These are phyloP conservation scores for Magnolia sinica DNA, from an alignment of 164 flowering plant genomes.

Conservation along the genomic window DNA sequence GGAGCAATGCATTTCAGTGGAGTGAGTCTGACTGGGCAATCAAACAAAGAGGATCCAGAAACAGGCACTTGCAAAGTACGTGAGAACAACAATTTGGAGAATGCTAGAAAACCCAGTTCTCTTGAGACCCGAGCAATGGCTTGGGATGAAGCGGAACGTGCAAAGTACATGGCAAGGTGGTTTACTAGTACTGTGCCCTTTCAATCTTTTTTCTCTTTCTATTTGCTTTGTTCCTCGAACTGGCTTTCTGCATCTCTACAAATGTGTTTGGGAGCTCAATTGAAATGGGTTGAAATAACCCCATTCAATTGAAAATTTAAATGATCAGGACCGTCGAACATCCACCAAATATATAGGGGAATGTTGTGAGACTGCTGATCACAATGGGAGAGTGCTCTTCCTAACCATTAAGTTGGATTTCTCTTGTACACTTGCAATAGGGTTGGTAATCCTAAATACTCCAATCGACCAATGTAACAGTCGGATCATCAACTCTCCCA, in stretches of 20 bases:
- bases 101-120: conserved; percentile 36
- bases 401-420: no score
- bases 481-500: no score
- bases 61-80: conserved; percentile 12
- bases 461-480: no score
- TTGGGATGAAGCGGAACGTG: conserved; percentile 98
- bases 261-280: background rate
- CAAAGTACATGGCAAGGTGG: conserved; percentile 91
- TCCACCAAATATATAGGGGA: no score
- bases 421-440: no score
- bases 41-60: conserved; percentile 33
- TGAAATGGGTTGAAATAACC: background rate
- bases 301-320: background rate
- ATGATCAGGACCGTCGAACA: no score
- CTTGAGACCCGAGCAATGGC: conserved; percentile 76
- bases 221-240: background rate
- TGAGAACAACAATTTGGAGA: conserved; percentile 28
- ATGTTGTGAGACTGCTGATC: no score
- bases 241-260: background rate
- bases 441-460: no score
- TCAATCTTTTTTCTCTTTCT: background rate
- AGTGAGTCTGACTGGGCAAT: conserved; percentile 25
- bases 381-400: no score
- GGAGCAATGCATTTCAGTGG: conserved; percentile 18
- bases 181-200: background rate